A percentile compares a stretch with the other conserved stretches of the same genome.
phyloP scores from a whole-genome alignment of 75 land plant genomes.

The Azolla pinnata region DNA sequence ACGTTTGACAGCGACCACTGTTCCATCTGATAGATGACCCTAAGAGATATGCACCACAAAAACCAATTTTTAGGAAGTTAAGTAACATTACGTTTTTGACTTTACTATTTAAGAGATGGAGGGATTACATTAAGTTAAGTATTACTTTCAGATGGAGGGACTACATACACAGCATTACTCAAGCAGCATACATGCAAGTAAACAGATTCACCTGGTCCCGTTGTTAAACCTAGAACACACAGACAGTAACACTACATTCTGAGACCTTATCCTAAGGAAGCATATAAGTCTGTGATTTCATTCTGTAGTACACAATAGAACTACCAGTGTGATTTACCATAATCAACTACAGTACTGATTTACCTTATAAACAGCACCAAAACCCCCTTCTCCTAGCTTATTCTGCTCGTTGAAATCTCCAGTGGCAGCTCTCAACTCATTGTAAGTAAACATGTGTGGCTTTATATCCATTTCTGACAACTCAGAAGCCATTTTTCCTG shows the following conservation, averaged over 20 bases:
- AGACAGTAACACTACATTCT: too few species aligned
- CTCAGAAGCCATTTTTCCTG: background rate
- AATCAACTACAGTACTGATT: background rate
- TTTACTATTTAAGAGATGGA: too few species aligned
- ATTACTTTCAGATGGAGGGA: background rate
- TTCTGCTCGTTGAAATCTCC: conserved; percentile 6
- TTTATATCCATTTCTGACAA: background rate
- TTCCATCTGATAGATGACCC: conserved; percentile 16
- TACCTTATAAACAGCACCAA: conserved; percentile 10
- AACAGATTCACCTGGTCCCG: background rate
- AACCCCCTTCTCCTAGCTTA: conserved; percentile 12
- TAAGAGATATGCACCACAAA: background rate
- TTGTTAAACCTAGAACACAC: too few species aligned
- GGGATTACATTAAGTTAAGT: too few species aligned
- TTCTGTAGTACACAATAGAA: too few species aligned
- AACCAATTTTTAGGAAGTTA: too few species aligned
- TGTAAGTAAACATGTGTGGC: background rate
- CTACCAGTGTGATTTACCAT: background rate
- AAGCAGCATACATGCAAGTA: background rate
- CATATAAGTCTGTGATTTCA: too few species aligned
- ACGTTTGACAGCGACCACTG: conserved; percentile 16
- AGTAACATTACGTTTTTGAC: too few species aligned
- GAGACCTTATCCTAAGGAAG: too few species aligned
- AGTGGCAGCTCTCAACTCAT: conserved; percentile 2
- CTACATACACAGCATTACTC: background rate